Conservation (phyloP, 148 eudicot species). For the Rhododendron ferrugineum region DNA sequence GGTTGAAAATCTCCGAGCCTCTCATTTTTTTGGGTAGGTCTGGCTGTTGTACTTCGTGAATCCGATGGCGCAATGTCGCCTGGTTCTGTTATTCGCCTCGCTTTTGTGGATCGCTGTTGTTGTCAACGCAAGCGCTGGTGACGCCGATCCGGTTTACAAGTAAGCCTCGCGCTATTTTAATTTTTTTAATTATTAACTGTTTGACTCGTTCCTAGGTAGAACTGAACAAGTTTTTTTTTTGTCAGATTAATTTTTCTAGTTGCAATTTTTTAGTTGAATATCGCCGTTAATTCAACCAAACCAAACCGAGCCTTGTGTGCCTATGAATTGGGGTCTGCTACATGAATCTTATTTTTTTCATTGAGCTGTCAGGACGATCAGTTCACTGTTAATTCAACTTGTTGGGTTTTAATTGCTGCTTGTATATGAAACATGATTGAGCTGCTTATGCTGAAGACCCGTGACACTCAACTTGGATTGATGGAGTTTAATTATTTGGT, state of each 20-base stretch:
- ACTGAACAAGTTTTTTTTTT: neutral
- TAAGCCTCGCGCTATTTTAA: slow-evolving; percentile 8
- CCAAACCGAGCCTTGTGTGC: too few relatives aligned
- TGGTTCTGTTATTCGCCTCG: slow-evolving; percentile 21
- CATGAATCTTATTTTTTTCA: too few relatives aligned
- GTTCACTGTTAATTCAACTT: neutral
- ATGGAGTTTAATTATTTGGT: neutral
- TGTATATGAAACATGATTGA: neutral
- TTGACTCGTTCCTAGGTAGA: neutral
- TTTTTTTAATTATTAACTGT: neutral
- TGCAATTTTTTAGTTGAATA: neutral
- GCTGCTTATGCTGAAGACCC: neutral
- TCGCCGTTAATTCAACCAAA: neutral
- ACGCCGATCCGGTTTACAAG: slow-evolving; percentile 70
- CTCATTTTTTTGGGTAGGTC: neutral
- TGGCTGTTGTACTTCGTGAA: neutral
- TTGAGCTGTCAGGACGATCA: too few relatives aligned
- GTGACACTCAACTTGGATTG: neutral
- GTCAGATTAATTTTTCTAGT: neutral
- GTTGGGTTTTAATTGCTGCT: neutral
- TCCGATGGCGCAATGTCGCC: slow-evolving; percentile 30
- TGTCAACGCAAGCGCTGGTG: slow-evolving; percentile 50
- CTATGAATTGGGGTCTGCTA: too few relatives aligned
- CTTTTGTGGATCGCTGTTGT: slow-evolving; percentile 23
- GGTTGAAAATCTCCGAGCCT: slow-evolving; percentile 1